Conservation (phyloP, 805 yeast genomes). For the Ogataea naganishii region DNA sequence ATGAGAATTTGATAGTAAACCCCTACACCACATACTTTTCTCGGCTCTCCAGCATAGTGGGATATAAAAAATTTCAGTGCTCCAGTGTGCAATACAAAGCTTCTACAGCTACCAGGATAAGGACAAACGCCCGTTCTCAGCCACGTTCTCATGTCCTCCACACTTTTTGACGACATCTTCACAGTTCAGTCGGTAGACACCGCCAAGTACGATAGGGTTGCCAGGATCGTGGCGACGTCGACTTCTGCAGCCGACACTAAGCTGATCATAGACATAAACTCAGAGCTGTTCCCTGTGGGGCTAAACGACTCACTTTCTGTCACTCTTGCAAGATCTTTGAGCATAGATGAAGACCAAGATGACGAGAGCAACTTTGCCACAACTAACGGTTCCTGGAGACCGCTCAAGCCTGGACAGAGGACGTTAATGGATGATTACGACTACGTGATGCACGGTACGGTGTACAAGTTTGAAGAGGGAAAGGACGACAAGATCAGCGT, state of each 20-base stretch:
- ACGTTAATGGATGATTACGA: constrained; percentile 94
- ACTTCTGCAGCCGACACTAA: constrained; percentile 74
- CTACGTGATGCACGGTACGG: constrained; percentile 97
- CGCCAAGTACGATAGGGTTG: constrained; percentile 86
- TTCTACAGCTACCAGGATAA: too few species aligned
- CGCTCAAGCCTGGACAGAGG: constrained; percentile 75
- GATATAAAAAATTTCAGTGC: too few species aligned
- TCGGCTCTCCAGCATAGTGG: too few species aligned
- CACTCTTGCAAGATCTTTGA: constrained; percentile 72
- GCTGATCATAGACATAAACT: constrained; percentile 81
- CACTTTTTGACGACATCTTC: constrained; percentile 90
- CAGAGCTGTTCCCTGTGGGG: constrained; percentile 83
- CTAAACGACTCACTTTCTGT: constrained; percentile 73
- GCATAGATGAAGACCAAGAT: constrained; percentile 37
- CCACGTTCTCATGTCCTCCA: constrained; percentile 49
- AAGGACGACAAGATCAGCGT: constrained; percentile 66
- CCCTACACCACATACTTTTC: too few species aligned
- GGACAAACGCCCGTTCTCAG: too few species aligned
- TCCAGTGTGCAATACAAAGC: too few species aligned
- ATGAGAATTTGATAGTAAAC: too few species aligned
- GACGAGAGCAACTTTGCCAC: constrained; percentile 36
- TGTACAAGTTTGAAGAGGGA: constrained; percentile 90
- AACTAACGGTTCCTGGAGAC: constrained; percentile 64
- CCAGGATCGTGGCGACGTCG: constrained; percentile 82
- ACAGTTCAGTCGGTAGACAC: constrained; percentile 75